Evolutionary conservation across 257 asterid genomes (phyloP).

Genomic region (Scutellaria barbata): DNA sequence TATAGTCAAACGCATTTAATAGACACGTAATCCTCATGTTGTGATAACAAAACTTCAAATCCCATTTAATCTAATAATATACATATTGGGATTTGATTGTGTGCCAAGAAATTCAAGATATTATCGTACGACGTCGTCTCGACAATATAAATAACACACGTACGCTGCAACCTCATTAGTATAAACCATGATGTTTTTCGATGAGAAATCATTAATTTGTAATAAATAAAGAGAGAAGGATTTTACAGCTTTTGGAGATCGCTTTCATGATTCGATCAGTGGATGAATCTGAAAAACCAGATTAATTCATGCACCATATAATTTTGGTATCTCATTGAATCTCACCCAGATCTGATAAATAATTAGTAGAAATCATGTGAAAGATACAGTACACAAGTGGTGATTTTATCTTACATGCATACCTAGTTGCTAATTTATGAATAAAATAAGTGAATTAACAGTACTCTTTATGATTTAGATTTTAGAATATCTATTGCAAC

Average conservation of each 20-base stretch:
- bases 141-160: conserved; percentile 5
- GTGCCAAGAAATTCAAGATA: not conserved
- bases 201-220: not conserved
- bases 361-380: conserved; percentile 26
- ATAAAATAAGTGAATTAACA: no score
- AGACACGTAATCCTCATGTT: conserved; percentile 22
- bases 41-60: conserved; percentile 4
- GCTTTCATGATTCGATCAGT: conserved; percentile 22
- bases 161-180: not conserved
- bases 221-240: conserved; percentile 28
- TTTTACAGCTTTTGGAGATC: conserved; percentile 34
- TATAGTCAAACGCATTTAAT: conserved; percentile 20
- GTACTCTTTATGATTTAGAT: no score
- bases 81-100: conserved; percentile 29
- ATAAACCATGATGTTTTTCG: conserved; percentile 20
- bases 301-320: conserved; percentile 45
- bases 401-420: not conserved
- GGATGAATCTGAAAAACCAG: conserved; percentile 39
- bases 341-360: conserved; percentile 25
- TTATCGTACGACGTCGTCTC: not conserved
- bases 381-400: conserved; percentile 26
- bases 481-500: no score
- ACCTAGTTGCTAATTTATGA: not conserved
- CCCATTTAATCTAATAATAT: not conserved
- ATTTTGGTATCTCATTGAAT: conserved; percentile 36